Evolutionary conservation across 345 rosid species (phyloP).

Genomic region (Jatropha curcas): DNA sequence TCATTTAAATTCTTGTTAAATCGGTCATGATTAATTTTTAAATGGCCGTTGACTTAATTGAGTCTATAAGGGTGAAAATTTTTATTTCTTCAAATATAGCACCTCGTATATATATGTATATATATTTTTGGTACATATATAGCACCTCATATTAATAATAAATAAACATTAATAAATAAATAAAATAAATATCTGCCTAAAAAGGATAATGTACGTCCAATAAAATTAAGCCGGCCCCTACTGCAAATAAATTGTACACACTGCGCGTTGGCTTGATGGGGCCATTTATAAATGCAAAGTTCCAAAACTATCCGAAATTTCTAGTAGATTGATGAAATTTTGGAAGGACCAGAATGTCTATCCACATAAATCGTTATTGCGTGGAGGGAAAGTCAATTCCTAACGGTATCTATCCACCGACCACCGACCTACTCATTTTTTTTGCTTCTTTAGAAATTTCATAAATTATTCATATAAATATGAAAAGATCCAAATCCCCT

Average conservation of each 20-base stretch:
- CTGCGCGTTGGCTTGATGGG: background rate
- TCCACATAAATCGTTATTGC: constrained; percentile 38
- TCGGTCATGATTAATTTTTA: too few relatives aligned
- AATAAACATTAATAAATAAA: too few relatives aligned
- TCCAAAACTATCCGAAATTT: background rate
- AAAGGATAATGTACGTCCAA: background rate
- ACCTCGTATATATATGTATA: too few relatives aligned
- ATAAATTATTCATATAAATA: too few relatives aligned
- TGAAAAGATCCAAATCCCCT: too few relatives aligned
- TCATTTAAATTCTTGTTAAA: too few relatives aligned
- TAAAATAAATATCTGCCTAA: background rate
- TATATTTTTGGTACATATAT: too few relatives aligned
- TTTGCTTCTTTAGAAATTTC: background rate
- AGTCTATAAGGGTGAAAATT: too few relatives aligned
- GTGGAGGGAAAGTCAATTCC: constrained; percentile 70
- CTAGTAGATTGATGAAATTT: background rate
- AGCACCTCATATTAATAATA: too few relatives aligned
- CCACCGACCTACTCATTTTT: constrained; percentile 65
- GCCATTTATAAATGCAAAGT: background rate
- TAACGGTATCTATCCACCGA: constrained; percentile 87
- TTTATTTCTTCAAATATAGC: too few relatives aligned
- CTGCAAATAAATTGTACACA: background rate
- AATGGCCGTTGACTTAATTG: too few relatives aligned
- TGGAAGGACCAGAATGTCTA: constrained; percentile 41
- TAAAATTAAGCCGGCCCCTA: background rate